Conservation (phyloP, 1,139 yeast genomes). For the Saccharomyces hybrid region DNA sequence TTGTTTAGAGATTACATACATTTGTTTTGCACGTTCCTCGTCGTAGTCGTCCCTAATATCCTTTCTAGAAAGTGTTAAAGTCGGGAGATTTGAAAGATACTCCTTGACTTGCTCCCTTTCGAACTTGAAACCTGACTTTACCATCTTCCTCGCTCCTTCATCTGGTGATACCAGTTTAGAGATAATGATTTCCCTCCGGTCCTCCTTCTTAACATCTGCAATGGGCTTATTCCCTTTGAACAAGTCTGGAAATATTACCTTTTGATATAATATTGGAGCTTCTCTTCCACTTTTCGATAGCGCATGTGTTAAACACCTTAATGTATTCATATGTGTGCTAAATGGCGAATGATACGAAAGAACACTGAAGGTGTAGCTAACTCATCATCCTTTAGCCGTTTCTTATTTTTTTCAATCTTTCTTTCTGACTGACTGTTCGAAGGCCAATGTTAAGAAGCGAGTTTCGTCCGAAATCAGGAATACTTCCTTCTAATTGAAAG, state of each 20-base stretch:
- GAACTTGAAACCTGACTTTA: slow-evolving; percentile 5
- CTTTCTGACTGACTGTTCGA: neutral
- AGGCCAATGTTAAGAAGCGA: neutral
- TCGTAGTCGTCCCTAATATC: slow-evolving; percentile 18
- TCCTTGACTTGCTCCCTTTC: slow-evolving; percentile 24
- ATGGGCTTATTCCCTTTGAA: neutral
- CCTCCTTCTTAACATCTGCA: neutral
- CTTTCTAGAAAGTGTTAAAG: slow-evolving; percentile 17
- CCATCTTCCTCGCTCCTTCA: neutral
- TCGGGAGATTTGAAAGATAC: slow-evolving; percentile 24
- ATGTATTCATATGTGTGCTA: neutral
- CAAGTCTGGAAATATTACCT: neutral
- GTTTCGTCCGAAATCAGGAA: neutral
- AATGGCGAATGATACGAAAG: neutral
- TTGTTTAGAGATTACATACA: slow-evolving; percentile 5
- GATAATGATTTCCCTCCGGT: neutral
- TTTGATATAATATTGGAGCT: neutral
- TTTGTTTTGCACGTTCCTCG: slow-evolving; percentile 17
- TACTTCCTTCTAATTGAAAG: neutral
- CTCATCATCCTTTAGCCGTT: neutral
- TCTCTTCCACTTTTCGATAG: neutral
- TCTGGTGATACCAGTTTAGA: neutral
- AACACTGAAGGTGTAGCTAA: neutral
- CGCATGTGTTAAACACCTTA: neutral
- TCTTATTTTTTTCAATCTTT: neutral